Percentiles rank a stretch among this genome's conserved stretches.
Evolutionary conservation across 352 stramenopile genomes (phyloP).

Genomic region (Pythium monospermum): DNA sequence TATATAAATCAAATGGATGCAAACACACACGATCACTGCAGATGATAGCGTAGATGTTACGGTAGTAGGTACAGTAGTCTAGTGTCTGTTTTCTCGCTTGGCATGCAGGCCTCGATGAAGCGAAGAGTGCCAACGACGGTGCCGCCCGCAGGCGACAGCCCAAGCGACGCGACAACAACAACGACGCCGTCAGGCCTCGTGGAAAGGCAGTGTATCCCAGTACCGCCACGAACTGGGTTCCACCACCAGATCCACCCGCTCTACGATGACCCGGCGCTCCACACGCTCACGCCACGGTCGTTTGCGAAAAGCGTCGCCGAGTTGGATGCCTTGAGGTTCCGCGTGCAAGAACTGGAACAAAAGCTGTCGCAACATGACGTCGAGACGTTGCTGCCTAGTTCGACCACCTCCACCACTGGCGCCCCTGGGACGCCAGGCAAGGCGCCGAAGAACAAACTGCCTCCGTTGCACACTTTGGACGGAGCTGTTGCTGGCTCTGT

Average conservation of each 20-base stretch:
- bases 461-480: conserved; percentile 37
- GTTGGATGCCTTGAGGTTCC: conserved; percentile 38
- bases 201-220: too few relatives aligned
- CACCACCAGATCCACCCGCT: conserved; percentile 43
- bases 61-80: too few relatives aligned
- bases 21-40: too few relatives aligned
- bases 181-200: too few relatives aligned
- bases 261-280: conserved; percentile 33
- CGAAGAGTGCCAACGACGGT: conserved; percentile 3
- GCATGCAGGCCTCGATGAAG: conserved; percentile 8
- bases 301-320: conserved; percentile 55
- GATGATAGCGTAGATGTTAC: too few relatives aligned
- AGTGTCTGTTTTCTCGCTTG: neutral
- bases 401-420: too few relatives aligned
- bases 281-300: conserved; percentile 45
- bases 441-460: conserved; percentile 37
- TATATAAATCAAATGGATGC: too few relatives aligned
- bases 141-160: neutral
- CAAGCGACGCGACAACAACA: too few relatives aligned
- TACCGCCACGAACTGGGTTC: too few relatives aligned
- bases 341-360: conserved; percentile 47
- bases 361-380: conserved; percentile 49
- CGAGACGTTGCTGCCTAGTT: conserved; percentile 24
- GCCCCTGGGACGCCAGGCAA: too few relatives aligned
- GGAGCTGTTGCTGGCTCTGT: too few relatives aligned